A percentile compares a stretch with the other conserved stretches of the same genome.
Evolutionary conservation across 169 alveolate genomes (phyloP).

Genomic region (Eimeria maxima): DNA sequence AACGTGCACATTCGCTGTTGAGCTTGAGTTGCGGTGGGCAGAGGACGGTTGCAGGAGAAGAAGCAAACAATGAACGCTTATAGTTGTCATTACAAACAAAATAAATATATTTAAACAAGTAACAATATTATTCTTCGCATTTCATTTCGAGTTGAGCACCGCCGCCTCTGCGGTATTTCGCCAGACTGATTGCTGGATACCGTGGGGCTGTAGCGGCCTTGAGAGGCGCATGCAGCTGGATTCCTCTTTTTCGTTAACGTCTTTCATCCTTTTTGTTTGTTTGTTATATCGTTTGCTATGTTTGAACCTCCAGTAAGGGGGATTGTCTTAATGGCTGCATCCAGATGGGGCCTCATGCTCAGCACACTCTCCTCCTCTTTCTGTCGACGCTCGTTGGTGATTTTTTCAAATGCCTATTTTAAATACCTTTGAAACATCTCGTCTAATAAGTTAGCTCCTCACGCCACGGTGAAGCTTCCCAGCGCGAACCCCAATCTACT

Average conservation of each 20-base stretch:
- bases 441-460: neutral
- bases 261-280: neutral
- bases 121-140: neutral
- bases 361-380: neutral
- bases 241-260: neutral
- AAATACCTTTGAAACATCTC: neutral
- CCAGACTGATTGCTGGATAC: neutral
- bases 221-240: neutral
- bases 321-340: neutral
- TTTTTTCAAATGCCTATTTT: neutral
- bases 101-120: neutral
- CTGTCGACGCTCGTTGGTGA: neutral
- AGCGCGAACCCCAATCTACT: neutral
- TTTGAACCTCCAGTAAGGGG: neutral
- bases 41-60: neutral
- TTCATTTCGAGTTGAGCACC: neutral
- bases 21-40: neutral
- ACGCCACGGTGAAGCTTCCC: neutral
- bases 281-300: neutral
- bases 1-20: neutral
- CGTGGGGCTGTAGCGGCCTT: constrained; percentile 15
- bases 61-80: neutral
- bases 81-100: neutral
- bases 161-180: neutral
- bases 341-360: neutral